phyloP scores from a whole-genome alignment of 2,329 filamentous ascomycete species.

The Arthrobotrys musiformis region DNA sequence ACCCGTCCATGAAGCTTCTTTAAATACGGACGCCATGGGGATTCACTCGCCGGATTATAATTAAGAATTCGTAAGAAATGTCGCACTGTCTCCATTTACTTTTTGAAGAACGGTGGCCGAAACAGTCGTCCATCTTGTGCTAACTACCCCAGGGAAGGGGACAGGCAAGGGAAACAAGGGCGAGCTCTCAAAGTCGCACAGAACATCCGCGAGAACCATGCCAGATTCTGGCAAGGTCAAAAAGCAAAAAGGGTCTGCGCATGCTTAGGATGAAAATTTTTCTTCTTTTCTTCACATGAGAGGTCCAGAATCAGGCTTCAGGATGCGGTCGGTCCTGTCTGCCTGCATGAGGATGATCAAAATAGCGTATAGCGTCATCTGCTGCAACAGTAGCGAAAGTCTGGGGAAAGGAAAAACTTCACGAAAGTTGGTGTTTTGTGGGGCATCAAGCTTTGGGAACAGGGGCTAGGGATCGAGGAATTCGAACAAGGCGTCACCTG shows the following conservation, averaged over 20 bases:
- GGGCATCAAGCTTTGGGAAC: conserved; percentile 36
- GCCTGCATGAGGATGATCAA: conserved; percentile 44
- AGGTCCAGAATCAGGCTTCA: conserved; percentile 54
- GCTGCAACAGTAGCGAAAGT: conserved; percentile 50
- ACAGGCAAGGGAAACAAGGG: conserved; percentile 37
- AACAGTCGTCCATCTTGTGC: conserved; percentile 26
- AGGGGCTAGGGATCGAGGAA: conserved; percentile 34
- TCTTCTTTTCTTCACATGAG: conserved; percentile 23
- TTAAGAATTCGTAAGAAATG: conserved; percentile 55
- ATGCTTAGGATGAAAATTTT: conserved; percentile 23
- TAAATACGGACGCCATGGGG: conserved; percentile 31
- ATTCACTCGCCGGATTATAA: conserved; percentile 33
- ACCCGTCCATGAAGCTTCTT: conserved; percentile 19
- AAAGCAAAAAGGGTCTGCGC: conserved; percentile 33
- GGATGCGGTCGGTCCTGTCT: conserved; percentile 20
- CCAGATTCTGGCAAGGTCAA: conserved; percentile 31
- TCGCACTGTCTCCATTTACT: conserved; percentile 51
- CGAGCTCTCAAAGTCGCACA: conserved; percentile 53
- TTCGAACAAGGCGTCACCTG: conserved; percentile 45
- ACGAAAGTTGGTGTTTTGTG: conserved; percentile 13
- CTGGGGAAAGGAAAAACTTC: conserved; percentile 48
- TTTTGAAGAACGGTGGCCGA: conserved; percentile 44
- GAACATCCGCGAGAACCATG: conserved; percentile 45
- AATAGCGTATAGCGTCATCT: conserved; percentile 52
- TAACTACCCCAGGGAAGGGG: conserved; percentile 35